Percentiles rank a stretch among this genome's conserved stretches.
Evolutionary conservation across 2,329 filamentous ascomycete species (phyloP).

Genomic region (Metarhizium brunneum): DNA sequence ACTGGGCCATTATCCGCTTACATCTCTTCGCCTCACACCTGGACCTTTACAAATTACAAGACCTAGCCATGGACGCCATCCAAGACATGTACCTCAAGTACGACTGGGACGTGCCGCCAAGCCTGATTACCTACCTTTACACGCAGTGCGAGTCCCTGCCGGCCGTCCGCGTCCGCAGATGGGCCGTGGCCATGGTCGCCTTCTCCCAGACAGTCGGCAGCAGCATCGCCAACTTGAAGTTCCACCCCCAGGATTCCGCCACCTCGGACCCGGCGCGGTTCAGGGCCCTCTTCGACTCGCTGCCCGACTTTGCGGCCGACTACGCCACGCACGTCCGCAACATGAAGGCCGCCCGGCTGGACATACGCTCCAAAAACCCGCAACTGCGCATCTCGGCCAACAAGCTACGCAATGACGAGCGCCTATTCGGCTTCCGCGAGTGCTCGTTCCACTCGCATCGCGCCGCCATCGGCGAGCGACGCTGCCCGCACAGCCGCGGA

Average conservation of each 20-base stretch:
- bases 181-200: slow-evolving; percentile 53
- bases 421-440: slow-evolving; percentile 50
- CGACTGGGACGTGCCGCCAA: slow-evolving; percentile 48
- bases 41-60: slow-evolving; percentile 40
- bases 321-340: slow-evolving; percentile 43
- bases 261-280: slow-evolving; percentile 26
- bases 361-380: slow-evolving; percentile 49
- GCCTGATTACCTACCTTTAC: slow-evolving; percentile 43
- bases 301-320: slow-evolving; percentile 39
- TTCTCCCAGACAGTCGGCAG: slow-evolving; percentile 36
- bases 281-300: slow-evolving; percentile 31
- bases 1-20: slow-evolving; percentile 47
- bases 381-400: slow-evolving; percentile 50
- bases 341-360: slow-evolving; percentile 39
- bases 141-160: slow-evolving; percentile 39
- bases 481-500: slow-evolving; percentile 36
- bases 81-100: slow-evolving; percentile 50
- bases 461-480: slow-evolving; percentile 40
- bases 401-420: slow-evolving; percentile 44
- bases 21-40: slow-evolving; percentile 48
- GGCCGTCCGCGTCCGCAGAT: slow-evolving; percentile 44
- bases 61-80: slow-evolving; percentile 47
- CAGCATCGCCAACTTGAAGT: slow-evolving; percentile 16
- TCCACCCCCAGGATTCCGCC: slow-evolving; percentile 18
- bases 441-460: slow-evolving; percentile 53